A percentile compares a stretch with the other conserved stretches of the same genome.
These are phyloP conservation scores for Corynespora cassiicola DNA, from an alignment of 2,329 filamentous ascomycete genomes.

Conservation along the genomic window DNA sequence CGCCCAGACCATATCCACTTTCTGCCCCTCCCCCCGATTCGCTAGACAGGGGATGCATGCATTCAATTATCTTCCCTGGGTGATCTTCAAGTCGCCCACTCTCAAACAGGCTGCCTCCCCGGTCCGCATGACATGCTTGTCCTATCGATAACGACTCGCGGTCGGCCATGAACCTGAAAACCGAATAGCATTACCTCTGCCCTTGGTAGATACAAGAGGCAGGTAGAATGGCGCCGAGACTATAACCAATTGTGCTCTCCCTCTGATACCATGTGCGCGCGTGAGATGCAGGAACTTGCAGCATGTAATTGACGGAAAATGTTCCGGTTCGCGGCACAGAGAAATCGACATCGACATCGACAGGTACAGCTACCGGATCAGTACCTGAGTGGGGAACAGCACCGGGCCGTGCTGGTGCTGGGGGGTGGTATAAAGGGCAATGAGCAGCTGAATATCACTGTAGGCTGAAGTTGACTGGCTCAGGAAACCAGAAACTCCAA, in stretches of 20 bases:
- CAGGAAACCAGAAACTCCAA: no score
- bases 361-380: no score
- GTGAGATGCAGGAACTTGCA: constrained; percentile 1
- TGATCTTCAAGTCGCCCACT: background rate
- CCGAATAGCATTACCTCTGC: background rate
- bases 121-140: constrained; percentile 2
- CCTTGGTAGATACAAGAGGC: constrained; percentile 7
- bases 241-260: constrained; percentile 8
- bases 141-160: background rate
- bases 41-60: background rate
- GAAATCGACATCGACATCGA: no score
- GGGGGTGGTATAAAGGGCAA: constrained; percentile 1
- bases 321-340: no score
- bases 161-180: background rate
- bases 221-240: background rate
- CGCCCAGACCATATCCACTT: no score
- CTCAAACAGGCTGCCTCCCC: constrained; percentile 2
- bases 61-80: background rate
- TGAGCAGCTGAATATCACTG: constrained; percentile 9
- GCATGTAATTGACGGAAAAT: no score
- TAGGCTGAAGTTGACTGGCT: background rate
- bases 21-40: background rate
- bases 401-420: no score
- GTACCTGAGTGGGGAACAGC: no score
- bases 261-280: constrained; percentile 1